phyloP scores from a whole-genome alignment of 2,329 filamentous ascomycete genomes.

The Venturia oleaginea region DNA sequence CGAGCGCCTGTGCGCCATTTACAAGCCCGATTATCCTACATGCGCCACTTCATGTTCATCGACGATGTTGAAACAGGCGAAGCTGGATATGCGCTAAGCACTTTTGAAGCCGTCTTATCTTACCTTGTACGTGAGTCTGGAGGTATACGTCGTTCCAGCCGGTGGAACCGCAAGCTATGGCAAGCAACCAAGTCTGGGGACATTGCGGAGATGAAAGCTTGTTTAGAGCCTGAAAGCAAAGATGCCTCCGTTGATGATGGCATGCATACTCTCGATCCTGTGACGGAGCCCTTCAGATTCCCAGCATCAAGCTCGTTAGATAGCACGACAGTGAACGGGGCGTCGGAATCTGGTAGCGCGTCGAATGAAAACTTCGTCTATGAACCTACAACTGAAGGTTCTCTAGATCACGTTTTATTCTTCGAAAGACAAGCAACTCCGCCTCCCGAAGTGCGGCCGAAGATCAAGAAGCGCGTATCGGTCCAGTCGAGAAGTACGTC shows the following conservation, averaged over 20 bases:
- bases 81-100: constrained; percentile 91
- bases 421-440: constrained; percentile 59
- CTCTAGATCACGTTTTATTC: constrained; percentile 78
- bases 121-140: constrained; percentile 79
- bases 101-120: constrained; percentile 84
- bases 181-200: constrained; percentile 73
- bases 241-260: background rate
- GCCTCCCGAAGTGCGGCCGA: constrained; percentile 40
- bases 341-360: constrained; percentile 18
- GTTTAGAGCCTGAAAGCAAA: constrained; percentile 57
- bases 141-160: constrained; percentile 73
- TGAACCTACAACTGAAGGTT: constrained; percentile 25
- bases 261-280: constrained; percentile 3
- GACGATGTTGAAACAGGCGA: constrained; percentile 96
- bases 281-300: constrained; percentile 1
- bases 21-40: constrained; percentile 83
- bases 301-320: constrained; percentile 7
- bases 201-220: constrained; percentile 61
- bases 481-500: constrained; percentile 88
- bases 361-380: constrained; percentile 5
- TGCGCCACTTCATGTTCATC: constrained; percentile 94
- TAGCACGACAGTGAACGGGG: constrained; percentile 25
- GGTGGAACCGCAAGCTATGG: constrained; percentile 80
- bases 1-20: constrained; percentile 79
- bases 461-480: constrained; percentile 65